Evolutionary conservation across 1,284 basidiomycete genomes (phyloP), one percentile per base, ranked within the genome.

Genomic region (Mycena sp.): DNA sequence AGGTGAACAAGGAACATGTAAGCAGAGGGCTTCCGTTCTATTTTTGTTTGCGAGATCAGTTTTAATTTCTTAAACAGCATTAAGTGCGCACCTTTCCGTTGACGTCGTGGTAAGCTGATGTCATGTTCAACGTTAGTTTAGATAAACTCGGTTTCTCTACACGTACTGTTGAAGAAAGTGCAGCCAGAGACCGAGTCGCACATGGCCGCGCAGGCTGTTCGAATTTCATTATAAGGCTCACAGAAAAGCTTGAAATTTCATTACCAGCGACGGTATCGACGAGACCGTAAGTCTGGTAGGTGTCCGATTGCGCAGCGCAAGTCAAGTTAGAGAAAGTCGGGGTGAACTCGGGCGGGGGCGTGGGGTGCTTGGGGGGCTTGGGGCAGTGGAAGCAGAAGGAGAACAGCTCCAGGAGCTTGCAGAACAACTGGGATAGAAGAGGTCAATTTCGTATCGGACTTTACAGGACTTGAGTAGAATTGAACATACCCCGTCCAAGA

Each of bases 201-300:
- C 81, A 83, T 83, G 16, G 76, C 71, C 65, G 76, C 71, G 70
- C 81, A 83, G 29, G 79, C 79, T 81, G 49, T 35, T 10, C n/a
- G 35, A 32, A 37, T 43, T 26, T 29, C 17, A 30, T 25, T 35
- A 25, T 46, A 28, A 12, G 10, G 30, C 21, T 35, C 23, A 17
- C 25, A 10, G 17, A 59, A 38, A 23, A 32, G 14, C 2, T 14
- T 10, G 43, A 21, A 17, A 21, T n/a, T n/a, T n/a, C 59, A 76
- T 41, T 66, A 81, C 81, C 76, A 49, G 67, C 73, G 52, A 81
- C 71, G n/a, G 78, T 81, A 45, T 81, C 79, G 16, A 82, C 81
- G 17, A 83, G 71, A 48, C 81, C 81, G 58, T 73, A 83, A 19
- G 82, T 83, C 69, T 78, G 46, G 63, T 78, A 83, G 57, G 76